Evolutionary conservation across 768 basidiomycete species (phyloP).

Genomic region (Tulasnella sp.): DNA sequence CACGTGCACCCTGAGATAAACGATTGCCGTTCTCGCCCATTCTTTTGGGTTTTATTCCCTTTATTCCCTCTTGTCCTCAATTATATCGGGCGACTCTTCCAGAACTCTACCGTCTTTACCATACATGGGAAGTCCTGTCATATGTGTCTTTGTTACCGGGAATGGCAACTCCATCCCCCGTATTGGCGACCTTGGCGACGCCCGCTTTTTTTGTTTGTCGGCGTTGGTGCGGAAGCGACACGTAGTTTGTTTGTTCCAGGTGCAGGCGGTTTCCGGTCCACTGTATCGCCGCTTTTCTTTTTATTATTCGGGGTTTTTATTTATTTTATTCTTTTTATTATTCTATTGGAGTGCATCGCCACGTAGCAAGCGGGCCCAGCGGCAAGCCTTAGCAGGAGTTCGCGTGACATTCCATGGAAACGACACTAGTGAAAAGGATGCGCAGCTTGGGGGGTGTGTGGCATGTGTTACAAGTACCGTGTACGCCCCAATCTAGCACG

Average conservation of each 20-base stretch:
- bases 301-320: not conserved
- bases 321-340: not conserved
- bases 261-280: not conserved
- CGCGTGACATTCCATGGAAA: too few relatives aligned
- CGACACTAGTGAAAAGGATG: too few relatives aligned
- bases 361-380: too few relatives aligned
- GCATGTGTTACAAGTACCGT: too few relatives aligned
- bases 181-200: not conserved
- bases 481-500: too few relatives aligned
- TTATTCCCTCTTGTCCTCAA: not conserved
- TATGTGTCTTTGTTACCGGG: not conserved
- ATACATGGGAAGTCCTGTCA: not conserved
- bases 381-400: not conserved
- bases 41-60: not conserved
- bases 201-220: not conserved
- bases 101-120: not conserved
- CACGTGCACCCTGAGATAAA: slow-evolving; percentile 11
- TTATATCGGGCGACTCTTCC: slow-evolving; percentile 11
- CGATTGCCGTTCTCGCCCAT: not conserved
- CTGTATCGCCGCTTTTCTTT: not conserved
- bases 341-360: too few relatives aligned
- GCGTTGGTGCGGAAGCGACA: not conserved
- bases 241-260: not conserved
- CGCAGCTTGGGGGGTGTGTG: too few relatives aligned
- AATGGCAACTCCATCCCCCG: not conserved